Conservation (phyloP, 805 yeast genomes). For the Yarrowia hollandica region DNA sequence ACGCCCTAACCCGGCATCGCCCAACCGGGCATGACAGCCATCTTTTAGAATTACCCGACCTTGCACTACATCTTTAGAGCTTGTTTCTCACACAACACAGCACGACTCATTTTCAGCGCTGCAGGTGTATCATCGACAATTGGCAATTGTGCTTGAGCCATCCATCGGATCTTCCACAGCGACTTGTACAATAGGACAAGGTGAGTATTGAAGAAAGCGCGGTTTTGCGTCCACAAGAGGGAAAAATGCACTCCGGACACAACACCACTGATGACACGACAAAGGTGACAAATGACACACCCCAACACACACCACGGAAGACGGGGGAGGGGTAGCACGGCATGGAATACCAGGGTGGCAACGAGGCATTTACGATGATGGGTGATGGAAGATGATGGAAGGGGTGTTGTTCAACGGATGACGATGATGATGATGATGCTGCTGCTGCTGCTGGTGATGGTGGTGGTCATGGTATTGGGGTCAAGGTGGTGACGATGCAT, state of each 20-base stretch:
- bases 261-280: conserved; percentile 1
- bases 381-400: neutral
- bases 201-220: neutral
- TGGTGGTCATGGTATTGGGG: too few relatives aligned
- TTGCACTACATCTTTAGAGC: conserved; percentile 16
- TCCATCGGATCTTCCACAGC: neutral
- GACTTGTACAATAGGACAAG: conserved; percentile 13
- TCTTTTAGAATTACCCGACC: conserved; percentile 28
- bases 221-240: too few relatives aligned
- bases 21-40: conserved; percentile 18
- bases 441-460: too few relatives aligned
- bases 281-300: neutral
- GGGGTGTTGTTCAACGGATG: neutral
- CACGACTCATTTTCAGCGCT: conserved; percentile 14
- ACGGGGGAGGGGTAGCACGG: too few relatives aligned
- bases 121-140: conserved; percentile 14
- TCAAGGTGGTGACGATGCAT: too few relatives aligned
- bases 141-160: conserved; percentile 24
- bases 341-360: too few relatives aligned
- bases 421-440: too few relatives aligned
- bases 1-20: conserved; percentile 9
- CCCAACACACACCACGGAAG: too few relatives aligned
- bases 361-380: too few relatives aligned
- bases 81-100: conserved; percentile 22
- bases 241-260: too few relatives aligned